Percentiles rank a stretch among this genome's conserved stretches.
phyloP scores from a whole-genome alignment of 352 stramenopile species.

The Pythium insidiosum region DNA sequence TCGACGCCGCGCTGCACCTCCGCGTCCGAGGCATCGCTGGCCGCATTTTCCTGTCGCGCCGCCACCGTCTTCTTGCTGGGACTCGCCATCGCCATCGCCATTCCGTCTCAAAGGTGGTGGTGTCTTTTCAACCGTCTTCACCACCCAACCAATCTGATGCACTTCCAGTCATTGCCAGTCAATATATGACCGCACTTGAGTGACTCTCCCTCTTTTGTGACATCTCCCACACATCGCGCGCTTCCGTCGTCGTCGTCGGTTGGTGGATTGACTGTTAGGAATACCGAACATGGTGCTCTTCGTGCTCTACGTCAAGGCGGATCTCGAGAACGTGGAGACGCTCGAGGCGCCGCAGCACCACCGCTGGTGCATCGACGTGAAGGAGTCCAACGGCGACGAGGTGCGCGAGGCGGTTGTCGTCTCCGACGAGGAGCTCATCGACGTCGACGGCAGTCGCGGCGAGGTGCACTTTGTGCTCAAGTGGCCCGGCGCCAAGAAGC shows the following conservation, averaged over 20 bases:
- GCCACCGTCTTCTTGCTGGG: slow-evolving; percentile 2
- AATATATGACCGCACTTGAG: slow-evolving; percentile 7
- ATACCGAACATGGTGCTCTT: slow-evolving; percentile 85
- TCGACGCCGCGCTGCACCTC: no score
- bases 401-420: slow-evolving; percentile 71
- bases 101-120: slow-evolving; percentile 3
- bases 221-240: no score
- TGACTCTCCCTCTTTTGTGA: slow-evolving; percentile 6
- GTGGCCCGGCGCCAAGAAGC: slow-evolving; percentile 78
- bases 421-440: slow-evolving; percentile 68
- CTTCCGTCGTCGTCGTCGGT: no score
- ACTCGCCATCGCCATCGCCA: slow-evolving; percentile 8
- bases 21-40: background rate
- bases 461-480: slow-evolving; percentile 81
- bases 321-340: slow-evolving; percentile 82
- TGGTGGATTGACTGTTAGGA: no score
- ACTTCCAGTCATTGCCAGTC: slow-evolving; percentile 8
- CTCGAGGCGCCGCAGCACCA: slow-evolving; percentile 56
- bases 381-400: slow-evolving; percentile 73
- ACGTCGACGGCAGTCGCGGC: slow-evolving; percentile 65
- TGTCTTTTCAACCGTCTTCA: slow-evolving; percentile 17
- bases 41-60: slow-evolving; percentile 1
- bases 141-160: slow-evolving; percentile 18
- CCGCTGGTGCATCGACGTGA: slow-evolving; percentile 81
- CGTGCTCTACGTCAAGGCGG: slow-evolving; percentile 83